Percentiles rank a stretch among this genome's conserved stretches.
Evolutionary conservation across 208 protist species (phyloP).

Genomic region (Leishmania turanica): DNA sequence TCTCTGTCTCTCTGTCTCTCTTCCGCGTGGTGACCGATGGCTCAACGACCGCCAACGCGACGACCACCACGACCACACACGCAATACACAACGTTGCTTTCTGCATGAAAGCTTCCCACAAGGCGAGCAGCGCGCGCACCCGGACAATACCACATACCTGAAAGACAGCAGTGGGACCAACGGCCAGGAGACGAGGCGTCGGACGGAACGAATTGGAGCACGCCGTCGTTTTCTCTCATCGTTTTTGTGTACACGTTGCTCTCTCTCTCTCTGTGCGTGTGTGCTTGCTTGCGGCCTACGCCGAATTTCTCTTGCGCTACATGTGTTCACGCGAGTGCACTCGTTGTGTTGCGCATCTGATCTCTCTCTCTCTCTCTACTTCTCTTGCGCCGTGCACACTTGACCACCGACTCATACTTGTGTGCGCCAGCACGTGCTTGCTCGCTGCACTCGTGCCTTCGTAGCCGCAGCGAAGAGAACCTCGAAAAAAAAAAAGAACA

Average conservation of each 20-base stretch:
- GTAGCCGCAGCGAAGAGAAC: background rate
- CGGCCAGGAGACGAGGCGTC: background rate
- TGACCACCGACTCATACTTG: background rate
- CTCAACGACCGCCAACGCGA: background rate
- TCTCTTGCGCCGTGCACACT: background rate
- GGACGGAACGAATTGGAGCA: background rate
- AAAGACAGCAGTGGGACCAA: background rate
- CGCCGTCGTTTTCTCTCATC: background rate
- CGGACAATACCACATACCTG: background rate
- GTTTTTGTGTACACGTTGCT: background rate
- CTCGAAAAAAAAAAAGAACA: background rate
- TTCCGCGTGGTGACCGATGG: background rate
- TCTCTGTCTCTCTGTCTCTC: too few relatives aligned
- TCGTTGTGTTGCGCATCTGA: background rate
- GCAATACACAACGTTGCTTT: background rate
- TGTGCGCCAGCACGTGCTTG: background rate
- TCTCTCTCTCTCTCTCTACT: background rate
- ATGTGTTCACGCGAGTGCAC: background rate
- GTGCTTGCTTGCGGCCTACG: background rate
- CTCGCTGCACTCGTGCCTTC: background rate
- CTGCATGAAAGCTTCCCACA: background rate
- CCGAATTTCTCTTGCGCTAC: background rate
- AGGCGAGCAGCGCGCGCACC: background rate
- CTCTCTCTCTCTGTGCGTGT: background rate
- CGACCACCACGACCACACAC: background rate